Evolutionary conservation across 768 basidiomycete genomes (phyloP).

Genomic region (Leccinum variicolor): DNA sequence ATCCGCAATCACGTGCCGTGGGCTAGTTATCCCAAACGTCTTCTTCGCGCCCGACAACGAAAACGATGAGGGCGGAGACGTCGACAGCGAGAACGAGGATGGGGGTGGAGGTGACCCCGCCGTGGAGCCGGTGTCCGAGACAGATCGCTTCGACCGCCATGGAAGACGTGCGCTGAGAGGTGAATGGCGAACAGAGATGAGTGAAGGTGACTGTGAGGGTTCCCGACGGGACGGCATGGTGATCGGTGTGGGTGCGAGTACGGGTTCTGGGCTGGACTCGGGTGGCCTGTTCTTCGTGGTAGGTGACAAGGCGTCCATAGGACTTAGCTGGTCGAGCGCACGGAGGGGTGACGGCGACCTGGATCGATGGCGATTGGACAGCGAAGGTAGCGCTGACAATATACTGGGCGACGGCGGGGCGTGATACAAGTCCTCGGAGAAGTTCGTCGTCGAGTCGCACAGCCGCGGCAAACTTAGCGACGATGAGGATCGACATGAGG

Average conservation of each 20-base stretch:
- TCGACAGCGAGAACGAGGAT: not conserved
- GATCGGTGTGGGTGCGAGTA: not conserved
- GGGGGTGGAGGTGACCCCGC: not conserved
- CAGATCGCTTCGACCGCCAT: conserved; percentile 11
- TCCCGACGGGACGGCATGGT: not conserved
- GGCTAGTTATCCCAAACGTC: conserved; percentile 10
- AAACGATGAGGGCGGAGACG: conserved; percentile 1
- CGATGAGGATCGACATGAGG: conserved; percentile 22
- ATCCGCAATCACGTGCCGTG: conserved; percentile 32
- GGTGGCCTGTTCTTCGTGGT: not conserved
- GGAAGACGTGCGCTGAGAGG: conserved; percentile 1
- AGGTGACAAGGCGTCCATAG: not conserved
- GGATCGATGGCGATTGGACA: conserved; percentile 19
- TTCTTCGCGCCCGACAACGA: conserved; percentile 10
- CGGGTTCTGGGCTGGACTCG: not conserved
- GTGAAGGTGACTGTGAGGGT: not conserved
- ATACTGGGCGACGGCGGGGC: conserved; percentile 22
- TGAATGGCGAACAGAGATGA: not conserved
- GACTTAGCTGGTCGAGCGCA: conserved; percentile 6
- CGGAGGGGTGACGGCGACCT: conserved; percentile 9
- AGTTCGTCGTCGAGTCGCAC: conserved; percentile 10
- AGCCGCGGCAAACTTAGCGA: conserved; percentile 23
- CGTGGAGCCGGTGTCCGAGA: not conserved
- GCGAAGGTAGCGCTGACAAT: conserved; percentile 19
- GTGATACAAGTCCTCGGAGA: conserved; percentile 3